Base-by-base conservation (phyloP, 805 yeast genomes). In the Pichia ethanolica region DNA sequence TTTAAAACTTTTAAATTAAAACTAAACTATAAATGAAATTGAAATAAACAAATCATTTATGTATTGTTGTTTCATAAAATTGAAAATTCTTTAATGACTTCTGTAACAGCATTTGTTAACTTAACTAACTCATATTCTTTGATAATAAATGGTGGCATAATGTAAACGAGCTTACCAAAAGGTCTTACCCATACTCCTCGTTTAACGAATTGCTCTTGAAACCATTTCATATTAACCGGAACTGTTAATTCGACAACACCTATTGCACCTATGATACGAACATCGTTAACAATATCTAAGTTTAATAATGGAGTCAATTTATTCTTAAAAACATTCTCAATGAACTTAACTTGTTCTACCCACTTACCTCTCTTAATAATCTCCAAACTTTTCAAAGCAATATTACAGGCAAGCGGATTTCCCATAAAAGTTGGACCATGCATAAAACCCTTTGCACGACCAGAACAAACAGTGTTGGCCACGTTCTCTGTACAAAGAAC, bases 371-470 rank as follows among this genome's bases (percentile, higher is more conserved):
- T 45, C 14, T 37, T 36, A 20, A 49, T 45, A 14, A 49, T 36
- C 39, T 49, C 50, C 20, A 49, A 42, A 39, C 50, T 49, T 38
- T 49, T 49, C 14, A 28, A 39, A 20, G 51, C 51, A 48, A 47
- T 26, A 28, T 27, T 35, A 45, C 52, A 49, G 3, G 52, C 52
- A 4, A 49, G 32, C 26, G 52, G 52, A 49, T 49, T 49, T 13
- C 52, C 52, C 52, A 49, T 49, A 36, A 45, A 49, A 5, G 52
- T 49, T 20, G 52, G 52, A n/a, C 52, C 52, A 32, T 49, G 52
- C 52, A 49, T 49, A 36, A 49, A 45, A 25, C 52, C 45, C 11
- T 35, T 28, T 20, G 51, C 47, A 34, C 44, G 44, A 20, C 51
- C 51, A 9, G 47, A 44, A 20, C 47, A 49, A 8, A 49, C 47